Percentiles rank a stretch among this genome's conserved stretches.
Conservation (phyloP, 2,329 filamentous ascomycete species). For the Epichloe baconii region DNA sequence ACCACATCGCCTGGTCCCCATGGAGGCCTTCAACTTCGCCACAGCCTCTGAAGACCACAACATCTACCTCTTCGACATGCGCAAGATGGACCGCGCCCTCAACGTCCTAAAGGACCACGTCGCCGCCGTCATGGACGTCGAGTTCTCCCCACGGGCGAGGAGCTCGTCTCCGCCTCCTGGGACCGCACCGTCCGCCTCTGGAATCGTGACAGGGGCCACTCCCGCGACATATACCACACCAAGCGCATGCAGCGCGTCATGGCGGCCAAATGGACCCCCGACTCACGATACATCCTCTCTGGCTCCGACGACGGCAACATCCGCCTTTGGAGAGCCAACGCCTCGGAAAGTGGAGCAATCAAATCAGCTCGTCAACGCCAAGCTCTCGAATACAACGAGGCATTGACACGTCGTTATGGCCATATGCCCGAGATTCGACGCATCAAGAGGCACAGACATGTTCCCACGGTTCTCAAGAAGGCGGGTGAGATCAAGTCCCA, state of each 20-base stretch:
- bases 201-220: constrained; percentile 68
- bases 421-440: constrained; percentile 95
- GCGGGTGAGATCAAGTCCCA: constrained; percentile 87
- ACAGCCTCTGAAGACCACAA: constrained; percentile 93
- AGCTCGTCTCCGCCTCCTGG: constrained; percentile 81
- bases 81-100: constrained; percentile 73
- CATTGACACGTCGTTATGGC: constrained; percentile 68
- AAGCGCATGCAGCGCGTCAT: constrained; percentile 97
- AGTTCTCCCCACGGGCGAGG: constrained; percentile 88
- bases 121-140: constrained; percentile 85
- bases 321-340: constrained; percentile 77
- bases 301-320: constrained; percentile 89
- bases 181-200: constrained; percentile 77
- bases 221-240: constrained; percentile 89
- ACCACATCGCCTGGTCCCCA: constrained; percentile 83
- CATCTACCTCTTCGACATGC: constrained; percentile 78
- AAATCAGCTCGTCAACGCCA: constrained; percentile 76
- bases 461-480: constrained; percentile 92
- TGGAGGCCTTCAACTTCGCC: constrained; percentile 93
- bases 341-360: constrained; percentile 70
- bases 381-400: constrained; percentile 82
- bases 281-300: constrained; percentile 78
- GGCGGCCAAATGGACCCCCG: constrained; percentile 71
- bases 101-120: constrained; percentile 89
- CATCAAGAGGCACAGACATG: constrained; percentile 80